Conservation (phyloP, 148 eudicot genomes). For the Rhododendron henanense region DNA sequence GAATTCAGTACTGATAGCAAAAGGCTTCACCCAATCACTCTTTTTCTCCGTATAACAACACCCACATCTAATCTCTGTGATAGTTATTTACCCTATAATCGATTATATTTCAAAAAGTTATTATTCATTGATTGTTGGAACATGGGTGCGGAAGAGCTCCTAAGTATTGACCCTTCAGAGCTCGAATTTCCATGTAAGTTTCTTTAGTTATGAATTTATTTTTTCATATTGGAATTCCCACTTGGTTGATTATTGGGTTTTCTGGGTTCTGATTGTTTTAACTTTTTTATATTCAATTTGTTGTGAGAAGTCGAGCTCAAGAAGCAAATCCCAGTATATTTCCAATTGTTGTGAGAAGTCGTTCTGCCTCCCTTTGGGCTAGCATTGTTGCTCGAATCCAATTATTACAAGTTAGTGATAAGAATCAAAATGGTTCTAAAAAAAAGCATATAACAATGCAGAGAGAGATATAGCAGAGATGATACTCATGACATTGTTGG, state of each 20-base stretch:
- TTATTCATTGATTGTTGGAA: background rate
- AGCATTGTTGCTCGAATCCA: slow-evolving; percentile 66
- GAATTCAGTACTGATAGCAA: background rate
- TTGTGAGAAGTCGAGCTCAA: slow-evolving; percentile 61
- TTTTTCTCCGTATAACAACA: background rate
- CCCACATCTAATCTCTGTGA: too few species aligned
- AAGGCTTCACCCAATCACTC: background rate
- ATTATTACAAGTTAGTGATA: background rate
- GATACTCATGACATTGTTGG: slow-evolving; percentile 58
- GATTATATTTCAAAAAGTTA: background rate
- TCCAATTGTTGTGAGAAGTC: slow-evolving; percentile 29
- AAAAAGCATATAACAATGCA: slow-evolving; percentile 19
- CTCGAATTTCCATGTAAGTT: slow-evolving; percentile 70
- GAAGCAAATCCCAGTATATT: slow-evolving; percentile 92
- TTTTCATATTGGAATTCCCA: background rate
- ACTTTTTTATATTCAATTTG: slow-evolving; percentile 11
- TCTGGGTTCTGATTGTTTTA: background rate
- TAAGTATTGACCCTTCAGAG: slow-evolving; percentile 70
- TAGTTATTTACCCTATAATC: background rate
- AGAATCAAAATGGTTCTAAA: background rate
- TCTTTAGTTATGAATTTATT: background rate
- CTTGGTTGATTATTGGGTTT: background rate
- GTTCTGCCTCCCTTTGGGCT: too few species aligned
- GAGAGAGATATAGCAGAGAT: background rate
- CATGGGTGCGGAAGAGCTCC: slow-evolving; percentile 76